Evolutionary conservation across 2,329 filamentous ascomycete species (phyloP).

Genomic region (Zalaria sp.): DNA sequence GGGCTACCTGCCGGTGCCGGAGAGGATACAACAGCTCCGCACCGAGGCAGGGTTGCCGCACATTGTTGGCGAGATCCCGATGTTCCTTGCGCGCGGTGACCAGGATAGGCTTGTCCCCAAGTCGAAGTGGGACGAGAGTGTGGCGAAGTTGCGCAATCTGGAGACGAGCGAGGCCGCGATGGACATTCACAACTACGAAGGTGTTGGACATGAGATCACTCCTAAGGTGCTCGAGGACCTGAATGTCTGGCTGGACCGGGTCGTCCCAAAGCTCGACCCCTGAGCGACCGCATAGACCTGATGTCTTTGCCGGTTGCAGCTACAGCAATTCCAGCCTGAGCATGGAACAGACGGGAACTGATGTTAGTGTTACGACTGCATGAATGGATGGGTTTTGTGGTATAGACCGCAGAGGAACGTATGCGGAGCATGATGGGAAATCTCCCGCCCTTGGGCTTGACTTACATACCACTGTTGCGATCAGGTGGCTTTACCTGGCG

Average conservation of each 20-base stretch:
- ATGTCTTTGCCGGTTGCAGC: too few species aligned
- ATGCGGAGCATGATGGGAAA: too few species aligned
- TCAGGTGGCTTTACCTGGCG: too few species aligned
- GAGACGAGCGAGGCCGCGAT: slow-evolving; percentile 24
- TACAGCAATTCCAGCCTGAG: too few species aligned
- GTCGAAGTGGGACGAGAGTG: slow-evolving; percentile 26
- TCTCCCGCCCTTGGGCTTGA: too few species aligned
- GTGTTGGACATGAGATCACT: slow-evolving; percentile 30
- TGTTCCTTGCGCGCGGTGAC: slow-evolving; percentile 34
- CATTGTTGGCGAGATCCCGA: slow-evolving; percentile 21
- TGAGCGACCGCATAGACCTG: background rate
- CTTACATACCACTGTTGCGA: too few species aligned
- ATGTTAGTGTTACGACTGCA: too few species aligned
- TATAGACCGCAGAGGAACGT: too few species aligned
- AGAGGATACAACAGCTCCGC: slow-evolving; percentile 24
- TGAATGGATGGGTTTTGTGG: too few species aligned
- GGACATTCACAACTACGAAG: slow-evolving; percentile 32
- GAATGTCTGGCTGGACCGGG: slow-evolving; percentile 25
- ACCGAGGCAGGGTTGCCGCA: slow-evolving; percentile 21
- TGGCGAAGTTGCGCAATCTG: slow-evolving; percentile 25
- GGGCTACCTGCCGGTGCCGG: slow-evolving; percentile 32
- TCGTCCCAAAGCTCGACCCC: slow-evolving; percentile 22
- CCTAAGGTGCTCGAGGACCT: slow-evolving; percentile 32
- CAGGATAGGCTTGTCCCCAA: slow-evolving; percentile 34
- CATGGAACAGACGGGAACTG: too few species aligned